Base-by-base conservation (phyloP, 164 flowering plant genomes). In the Nelumbo lutea region DNA sequence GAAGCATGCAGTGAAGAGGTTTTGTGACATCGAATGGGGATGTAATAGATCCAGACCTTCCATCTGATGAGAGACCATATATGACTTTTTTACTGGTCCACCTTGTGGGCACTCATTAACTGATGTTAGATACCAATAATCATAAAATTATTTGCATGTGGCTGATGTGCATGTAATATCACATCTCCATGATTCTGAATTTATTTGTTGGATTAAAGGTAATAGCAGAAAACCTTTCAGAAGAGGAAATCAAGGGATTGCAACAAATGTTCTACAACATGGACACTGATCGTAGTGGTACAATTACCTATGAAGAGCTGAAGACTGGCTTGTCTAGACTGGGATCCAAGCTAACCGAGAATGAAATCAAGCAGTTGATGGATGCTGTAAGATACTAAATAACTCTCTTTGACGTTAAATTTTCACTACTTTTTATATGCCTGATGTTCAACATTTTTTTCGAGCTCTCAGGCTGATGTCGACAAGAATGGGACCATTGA, bases 241-340 rank as follows among this genome's bases (percentile, higher is more conserved):
- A 85, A 60, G 96, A 90, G 79, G 98, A 95, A 68, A 87, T 92
- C 69, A 87, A 87, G 76, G 97, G 98, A 43, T 70, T 92, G 83
- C 85, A 77, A 66, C 82, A 91, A 75, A 87, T 89, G 97, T 95
- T 95, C 78, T 81, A 78, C 70, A 95, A 92, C 83, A 95, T 95
- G 60, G 97, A 95, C 80, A 95, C 97, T 9, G 98, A 95, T 79
- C 58, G 80, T 60, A 94, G 96, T 74, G 98, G 97, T 13, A 73
- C 88, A 40, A 90, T 94, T 66, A 91, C 97, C 41, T 76, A 70
- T 60, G 97, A 94, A 53, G 98, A 94, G 72, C 91, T 94, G 10
- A 89, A 79, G 72, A 65, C 62, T 56, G 98, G 98, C 42, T 72
- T 94, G 61, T n/a, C 86, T 13, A 84, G 86, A 77, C 84, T 94